phyloP scores from a whole-genome alignment of 2,329 filamentous ascomycete genomes.

The Aspergillus niger region DNA sequence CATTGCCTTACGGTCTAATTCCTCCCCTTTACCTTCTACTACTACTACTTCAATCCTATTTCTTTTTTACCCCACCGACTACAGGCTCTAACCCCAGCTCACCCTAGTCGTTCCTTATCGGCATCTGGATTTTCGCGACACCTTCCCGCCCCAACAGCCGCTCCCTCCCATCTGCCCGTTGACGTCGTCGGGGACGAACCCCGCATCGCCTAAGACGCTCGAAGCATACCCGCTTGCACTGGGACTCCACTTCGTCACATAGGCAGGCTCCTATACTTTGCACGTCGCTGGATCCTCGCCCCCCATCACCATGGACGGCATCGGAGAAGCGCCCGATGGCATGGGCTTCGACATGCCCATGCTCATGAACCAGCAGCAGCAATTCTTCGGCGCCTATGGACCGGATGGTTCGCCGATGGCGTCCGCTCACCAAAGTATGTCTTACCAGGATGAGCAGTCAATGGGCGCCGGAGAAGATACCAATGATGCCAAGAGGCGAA shows the following conservation, averaged over 20 bases:
- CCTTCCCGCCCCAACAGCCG: background rate
- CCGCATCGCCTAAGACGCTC: slow-evolving; percentile 21
- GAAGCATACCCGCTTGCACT: slow-evolving; percentile 20
- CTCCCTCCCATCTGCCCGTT: slow-evolving; percentile 7
- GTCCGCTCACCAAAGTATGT: slow-evolving; percentile 48
- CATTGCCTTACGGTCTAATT: slow-evolving; percentile 9
- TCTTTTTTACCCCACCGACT: slow-evolving; percentile 7
- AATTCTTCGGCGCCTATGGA: slow-evolving; percentile 67
- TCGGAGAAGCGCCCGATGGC: slow-evolving; percentile 41
- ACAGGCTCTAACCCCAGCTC: slow-evolving; percentile 7
- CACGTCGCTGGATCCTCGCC: slow-evolving; percentile 5
- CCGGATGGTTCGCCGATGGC: slow-evolving; percentile 62
- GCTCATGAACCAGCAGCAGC: slow-evolving; percentile 65
- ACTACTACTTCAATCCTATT: background rate
- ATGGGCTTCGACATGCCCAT: slow-evolving; percentile 51
- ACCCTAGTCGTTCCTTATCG: slow-evolving; percentile 22
- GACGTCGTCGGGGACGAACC: slow-evolving; percentile 22
- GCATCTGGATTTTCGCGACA: background rate
- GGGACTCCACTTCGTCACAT: slow-evolving; percentile 19
- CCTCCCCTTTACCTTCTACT: slow-evolving; percentile 14
- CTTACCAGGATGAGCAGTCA: slow-evolving; percentile 49
- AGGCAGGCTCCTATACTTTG: slow-evolving; percentile 12
- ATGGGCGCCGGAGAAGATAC: slow-evolving; percentile 53
- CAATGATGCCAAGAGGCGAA: slow-evolving; percentile 82
- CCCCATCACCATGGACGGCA: slow-evolving; percentile 34